Conservation (phyloP, 305 asterid species). For the Caryopteris hybrid region DNA sequence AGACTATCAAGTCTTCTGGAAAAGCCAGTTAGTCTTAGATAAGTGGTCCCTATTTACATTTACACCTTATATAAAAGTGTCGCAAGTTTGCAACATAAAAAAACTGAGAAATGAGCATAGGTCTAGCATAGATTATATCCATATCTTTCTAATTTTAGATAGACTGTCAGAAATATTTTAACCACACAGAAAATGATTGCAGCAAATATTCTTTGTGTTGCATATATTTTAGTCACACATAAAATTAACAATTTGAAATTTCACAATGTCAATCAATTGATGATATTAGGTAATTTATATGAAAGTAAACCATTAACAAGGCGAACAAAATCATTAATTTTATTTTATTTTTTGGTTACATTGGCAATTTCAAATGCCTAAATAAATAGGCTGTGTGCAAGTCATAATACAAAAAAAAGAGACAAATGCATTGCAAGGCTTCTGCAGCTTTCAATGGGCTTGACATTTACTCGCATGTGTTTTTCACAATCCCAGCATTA, state of each 20-base stretch:
- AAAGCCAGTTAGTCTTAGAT: not conserved
- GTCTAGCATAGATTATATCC: conserved; percentile 1
- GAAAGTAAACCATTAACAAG: not conserved
- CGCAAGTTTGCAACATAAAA: not conserved
- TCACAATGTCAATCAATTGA: not conserved
- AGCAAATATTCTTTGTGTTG: not conserved
- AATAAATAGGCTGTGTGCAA: not conserved
- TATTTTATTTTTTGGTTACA: not conserved
- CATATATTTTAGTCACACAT: not conserved
- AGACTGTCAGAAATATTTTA: not conserved
- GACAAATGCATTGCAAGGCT: not conserved
- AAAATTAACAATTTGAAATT: not conserved
- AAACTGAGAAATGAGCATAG: not conserved
- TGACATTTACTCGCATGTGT: not conserved
- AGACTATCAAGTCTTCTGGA: not conserved
- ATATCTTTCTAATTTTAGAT: not conserved
- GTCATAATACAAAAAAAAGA: not conserved
- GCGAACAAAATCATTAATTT: not conserved
- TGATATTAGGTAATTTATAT: not conserved
- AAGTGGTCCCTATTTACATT: not conserved
- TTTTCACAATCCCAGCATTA: not conserved
- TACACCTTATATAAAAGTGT: not conserved
- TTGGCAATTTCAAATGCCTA: not conserved
- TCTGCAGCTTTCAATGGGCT: not conserved
- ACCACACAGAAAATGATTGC: not conserved